Conservation (phyloP, 1,284 basidiomycete genomes). For the Inonotus obliquus region DNA sequence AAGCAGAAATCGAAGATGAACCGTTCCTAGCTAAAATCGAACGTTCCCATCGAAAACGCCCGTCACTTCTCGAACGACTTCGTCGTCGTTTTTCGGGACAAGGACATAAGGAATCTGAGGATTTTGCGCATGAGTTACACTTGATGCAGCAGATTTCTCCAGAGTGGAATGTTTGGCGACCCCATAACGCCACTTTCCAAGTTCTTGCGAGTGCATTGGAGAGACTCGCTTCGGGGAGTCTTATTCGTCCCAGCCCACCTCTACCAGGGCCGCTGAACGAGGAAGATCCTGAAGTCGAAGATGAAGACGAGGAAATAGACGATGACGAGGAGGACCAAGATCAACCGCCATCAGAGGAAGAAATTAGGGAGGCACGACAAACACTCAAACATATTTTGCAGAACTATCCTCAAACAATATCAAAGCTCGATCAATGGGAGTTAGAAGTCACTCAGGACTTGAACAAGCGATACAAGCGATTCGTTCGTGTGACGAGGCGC, state of each 20-base stretch:
- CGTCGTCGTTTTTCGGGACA: neutral
- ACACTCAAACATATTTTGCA: conserved; percentile 1
- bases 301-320: conserved; percentile 17
- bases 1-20: conserved; percentile 11
- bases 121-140: conserved; percentile 52
- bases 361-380: neutral
- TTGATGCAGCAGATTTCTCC: conserved; percentile 59
- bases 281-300: conserved; percentile 18
- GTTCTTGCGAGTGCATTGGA: conserved; percentile 42
- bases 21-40: conserved; percentile 1
- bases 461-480: neutral
- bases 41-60: neutral
- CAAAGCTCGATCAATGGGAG: neutral
- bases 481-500: neutral
- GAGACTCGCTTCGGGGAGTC: conserved; percentile 46
- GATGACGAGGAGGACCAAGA: neutral
- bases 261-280: conserved; percentile 15
- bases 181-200: conserved; percentile 47
- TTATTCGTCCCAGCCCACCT: conserved; percentile 39
- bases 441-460: neutral
- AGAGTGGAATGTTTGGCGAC: conserved; percentile 59
- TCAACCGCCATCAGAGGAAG: neutral
- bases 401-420: conserved; percentile 6
- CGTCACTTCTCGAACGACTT: neutral
- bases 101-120: conserved; percentile 19